Percentiles rank a stretch among this genome's conserved stretches.
Conservation (phyloP, 495 filamentous ascomycete genomes). For the Aspergillus sclerotiicarbonarius region DNA sequence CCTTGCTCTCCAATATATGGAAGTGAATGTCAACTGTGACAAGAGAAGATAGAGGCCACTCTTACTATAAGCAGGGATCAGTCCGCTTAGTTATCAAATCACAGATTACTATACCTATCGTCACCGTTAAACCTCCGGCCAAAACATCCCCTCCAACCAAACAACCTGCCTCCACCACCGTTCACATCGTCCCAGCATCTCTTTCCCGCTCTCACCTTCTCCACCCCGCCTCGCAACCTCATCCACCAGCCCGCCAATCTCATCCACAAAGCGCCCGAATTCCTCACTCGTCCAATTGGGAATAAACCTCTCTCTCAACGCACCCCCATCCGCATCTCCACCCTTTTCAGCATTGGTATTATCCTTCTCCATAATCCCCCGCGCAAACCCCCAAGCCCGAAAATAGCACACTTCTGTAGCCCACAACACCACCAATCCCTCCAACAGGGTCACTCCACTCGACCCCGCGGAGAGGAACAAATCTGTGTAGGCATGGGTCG, state of each 20-base stretch:
- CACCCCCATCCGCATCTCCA: conserved; percentile 59
- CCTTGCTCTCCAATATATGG: no score
- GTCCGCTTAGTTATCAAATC: no score
- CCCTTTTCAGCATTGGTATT: conserved; percentile 1
- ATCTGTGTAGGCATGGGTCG: conserved; percentile 49
- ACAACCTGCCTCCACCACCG: conserved; percentile 53
- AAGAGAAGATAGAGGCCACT: no score
- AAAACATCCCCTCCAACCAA: conserved; percentile 53
- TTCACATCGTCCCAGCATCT: conserved; percentile 32
- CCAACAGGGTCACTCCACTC: conserved; percentile 48
- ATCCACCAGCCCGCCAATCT: conserved; percentile 42
- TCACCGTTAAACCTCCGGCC: conserved; percentile 31
- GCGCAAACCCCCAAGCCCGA: conserved; percentile 58
- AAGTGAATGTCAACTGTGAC: no score
- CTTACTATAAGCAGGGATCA: no score
- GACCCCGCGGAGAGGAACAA: conserved; percentile 52
- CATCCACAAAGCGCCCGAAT: conserved; percentile 56
- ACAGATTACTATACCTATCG: no score
- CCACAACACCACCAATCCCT: conserved; percentile 71
- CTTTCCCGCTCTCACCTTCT: conserved; percentile 36
- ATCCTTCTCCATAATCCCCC: conserved; percentile 27
- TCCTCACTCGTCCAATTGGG: conserved; percentile 62
- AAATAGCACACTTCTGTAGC: conserved; percentile 68
- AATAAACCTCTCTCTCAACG: conserved; percentile 60
- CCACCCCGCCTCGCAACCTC: conserved; percentile 41